Evolutionary conservation across 306 rosid genomes (phyloP).

Genomic region (Pterocarpus macrocarpus): DNA sequence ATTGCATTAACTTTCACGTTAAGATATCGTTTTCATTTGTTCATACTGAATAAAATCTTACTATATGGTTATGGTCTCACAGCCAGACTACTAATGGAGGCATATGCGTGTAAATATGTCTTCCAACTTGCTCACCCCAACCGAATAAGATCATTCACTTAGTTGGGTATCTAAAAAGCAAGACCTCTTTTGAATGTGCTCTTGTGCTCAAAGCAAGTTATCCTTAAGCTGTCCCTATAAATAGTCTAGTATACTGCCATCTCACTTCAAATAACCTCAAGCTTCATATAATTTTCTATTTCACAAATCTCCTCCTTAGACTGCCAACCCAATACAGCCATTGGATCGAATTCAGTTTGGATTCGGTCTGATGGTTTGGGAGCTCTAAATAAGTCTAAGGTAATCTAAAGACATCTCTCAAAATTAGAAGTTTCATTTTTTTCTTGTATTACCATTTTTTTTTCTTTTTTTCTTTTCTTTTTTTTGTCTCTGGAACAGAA

Average conservation of each 20-base stretch:
- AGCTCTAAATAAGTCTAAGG: slow-evolving; percentile 46
- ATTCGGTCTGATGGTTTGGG: slow-evolving; percentile 68
- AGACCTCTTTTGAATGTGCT: slow-evolving; percentile 62
- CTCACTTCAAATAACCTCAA: slow-evolving; percentile 66
- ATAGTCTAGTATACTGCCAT: slow-evolving; percentile 64
- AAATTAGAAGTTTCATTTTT: background rate
- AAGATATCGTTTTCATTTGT: slow-evolving; percentile 46
- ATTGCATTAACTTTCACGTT: slow-evolving; percentile 43
- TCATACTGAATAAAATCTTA: slow-evolving; percentile 37
- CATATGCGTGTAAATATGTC: slow-evolving; percentile 59
- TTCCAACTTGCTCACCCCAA: slow-evolving; percentile 61
- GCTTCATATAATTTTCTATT: slow-evolving; percentile 53
- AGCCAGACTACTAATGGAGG: slow-evolving; percentile 47
- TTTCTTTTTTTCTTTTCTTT: background rate
- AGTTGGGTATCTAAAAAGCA: slow-evolving; percentile 76
- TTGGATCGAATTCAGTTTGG: slow-evolving; percentile 63
- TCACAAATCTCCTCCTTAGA: slow-evolving; percentile 51
- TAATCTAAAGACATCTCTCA: slow-evolving; percentile 1
- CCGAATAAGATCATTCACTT: slow-evolving; percentile 51
- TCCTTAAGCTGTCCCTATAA: slow-evolving; percentile 72
- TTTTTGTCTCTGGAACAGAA: slow-evolving; percentile 31
- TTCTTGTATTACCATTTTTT: background rate
- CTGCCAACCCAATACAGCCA: slow-evolving; percentile 55
- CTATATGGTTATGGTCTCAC: slow-evolving; percentile 43
- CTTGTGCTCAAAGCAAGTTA: slow-evolving; percentile 53